Evolutionary conservation across 495 filamentous ascomycete species (phyloP).

Genomic region (Penicillium pancosmium): DNA sequence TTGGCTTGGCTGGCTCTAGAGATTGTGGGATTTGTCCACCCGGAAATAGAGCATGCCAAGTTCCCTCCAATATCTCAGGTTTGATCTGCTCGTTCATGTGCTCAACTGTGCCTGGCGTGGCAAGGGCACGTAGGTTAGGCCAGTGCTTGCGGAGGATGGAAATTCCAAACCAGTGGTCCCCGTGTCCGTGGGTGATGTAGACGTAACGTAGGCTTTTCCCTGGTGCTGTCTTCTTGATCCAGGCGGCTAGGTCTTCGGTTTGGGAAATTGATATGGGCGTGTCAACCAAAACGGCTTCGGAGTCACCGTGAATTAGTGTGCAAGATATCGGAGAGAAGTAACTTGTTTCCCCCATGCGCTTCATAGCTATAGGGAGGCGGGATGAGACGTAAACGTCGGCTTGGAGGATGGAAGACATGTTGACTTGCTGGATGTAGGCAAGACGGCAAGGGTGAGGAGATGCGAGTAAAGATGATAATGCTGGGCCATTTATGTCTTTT

Average conservation of each 20-base stretch:
- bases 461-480: no score
- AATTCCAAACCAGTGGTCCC: constrained; percentile 48
- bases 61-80: not conserved
- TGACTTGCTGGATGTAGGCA: no score
- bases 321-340: constrained; percentile 19
- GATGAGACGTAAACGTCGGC: not conserved
- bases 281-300: constrained; percentile 26
- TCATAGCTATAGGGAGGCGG: not conserved
- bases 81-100: constrained; percentile 37
- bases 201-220: constrained; percentile 35
- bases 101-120: constrained; percentile 29
- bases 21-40: not conserved
- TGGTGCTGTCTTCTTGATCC: constrained; percentile 14
- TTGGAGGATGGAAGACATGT: not conserved
- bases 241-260: constrained; percentile 16
- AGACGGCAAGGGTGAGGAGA: no score
- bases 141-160: constrained; percentile 31
- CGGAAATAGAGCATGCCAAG: not conserved
- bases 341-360: not conserved
- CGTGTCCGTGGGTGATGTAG: constrained; percentile 52
- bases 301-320: constrained; percentile 20
- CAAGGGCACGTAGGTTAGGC: constrained; percentile 27
- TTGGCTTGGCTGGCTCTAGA: not conserved
- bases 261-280: constrained; percentile 23
- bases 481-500: not conserved